Percentiles rank a stretch among this genome's conserved stretches.
Evolutionary conservation across 1,284 basidiomycete species (phyloP).

Genomic region (Tylopilus sp.): DNA sequence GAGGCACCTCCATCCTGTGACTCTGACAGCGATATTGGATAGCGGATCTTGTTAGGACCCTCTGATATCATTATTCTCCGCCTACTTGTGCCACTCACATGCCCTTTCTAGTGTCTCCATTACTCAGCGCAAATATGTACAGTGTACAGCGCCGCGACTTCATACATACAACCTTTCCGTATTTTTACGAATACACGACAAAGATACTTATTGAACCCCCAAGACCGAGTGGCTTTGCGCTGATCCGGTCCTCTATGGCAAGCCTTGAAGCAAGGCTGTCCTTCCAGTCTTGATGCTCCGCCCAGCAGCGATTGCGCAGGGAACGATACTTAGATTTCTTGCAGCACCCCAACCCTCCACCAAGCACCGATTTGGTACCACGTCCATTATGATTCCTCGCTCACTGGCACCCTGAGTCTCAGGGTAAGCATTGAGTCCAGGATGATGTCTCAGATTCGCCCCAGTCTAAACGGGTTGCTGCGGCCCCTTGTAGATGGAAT

Average conservation of each 20-base stretch:
- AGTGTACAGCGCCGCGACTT: conserved; percentile 6
- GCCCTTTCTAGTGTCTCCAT: not conserved
- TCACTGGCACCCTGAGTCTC: conserved; percentile 11
- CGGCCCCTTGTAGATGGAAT: conserved; percentile 12
- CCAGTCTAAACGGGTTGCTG: conserved; percentile 18
- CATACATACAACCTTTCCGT: conserved; percentile 1
- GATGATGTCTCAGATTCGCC: conserved; percentile 15
- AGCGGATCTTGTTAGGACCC: conserved; percentile 11
- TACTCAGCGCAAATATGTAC: conserved; percentile 12
- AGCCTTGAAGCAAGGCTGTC: not conserved
- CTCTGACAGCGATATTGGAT: conserved; percentile 4
- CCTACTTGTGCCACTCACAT: conserved; percentile 24
- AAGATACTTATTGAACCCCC: not conserved
- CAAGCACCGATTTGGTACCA: conserved; percentile 15
- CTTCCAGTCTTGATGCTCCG: not conserved
- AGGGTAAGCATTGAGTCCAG: conserved; percentile 8
- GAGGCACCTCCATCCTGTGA: conserved; percentile 1
- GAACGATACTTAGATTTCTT: conserved; percentile 23
- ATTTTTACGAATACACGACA: not conserved
- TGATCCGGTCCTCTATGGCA: too few species aligned
- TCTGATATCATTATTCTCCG: conserved; percentile 26
- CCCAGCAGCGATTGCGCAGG: not conserved
- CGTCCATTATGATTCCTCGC: conserved; percentile 11
- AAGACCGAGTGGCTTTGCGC: not conserved
- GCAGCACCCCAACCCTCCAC: conserved; percentile 19